Evolutionary conservation across 192 early-diverging fungal genomes (phyloP).

Genomic region (Jimgerdemannia lactiflua): DNA sequence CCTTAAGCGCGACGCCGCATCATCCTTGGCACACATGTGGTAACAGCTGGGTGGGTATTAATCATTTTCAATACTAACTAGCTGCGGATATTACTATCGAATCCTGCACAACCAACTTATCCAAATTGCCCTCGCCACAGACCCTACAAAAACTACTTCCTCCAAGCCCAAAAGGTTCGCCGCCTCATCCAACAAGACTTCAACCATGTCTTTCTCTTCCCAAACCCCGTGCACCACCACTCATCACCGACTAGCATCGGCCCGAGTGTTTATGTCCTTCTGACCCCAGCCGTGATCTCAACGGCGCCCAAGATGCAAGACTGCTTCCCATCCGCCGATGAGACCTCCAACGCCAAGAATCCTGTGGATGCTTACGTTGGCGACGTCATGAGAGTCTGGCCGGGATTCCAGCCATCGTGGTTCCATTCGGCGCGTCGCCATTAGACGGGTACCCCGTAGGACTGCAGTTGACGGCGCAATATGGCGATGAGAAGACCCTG

Average conservation of each 20-base stretch:
- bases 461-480: constrained; percentile 84
- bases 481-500: constrained; percentile 70
- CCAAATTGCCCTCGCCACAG: constrained; percentile 13
- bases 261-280: constrained; percentile 59
- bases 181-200: constrained; percentile 78
- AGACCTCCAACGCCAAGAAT: constrained; percentile 49
- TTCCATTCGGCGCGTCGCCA: too few relatives aligned
- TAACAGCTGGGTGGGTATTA: too few relatives aligned
- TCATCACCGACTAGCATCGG: constrained; percentile 2
- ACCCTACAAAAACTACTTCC: constrained; percentile 50
- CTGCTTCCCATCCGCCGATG: constrained; percentile 1
- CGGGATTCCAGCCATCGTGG: too few relatives aligned
- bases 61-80: too few relatives aligned
- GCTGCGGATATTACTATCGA: too few relatives aligned
- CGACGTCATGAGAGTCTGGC: too few relatives aligned
- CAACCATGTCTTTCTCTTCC: constrained; percentile 62
- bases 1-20: too few relatives aligned
- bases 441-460: constrained; percentile 67
- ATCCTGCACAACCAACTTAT: constrained; percentile 41
- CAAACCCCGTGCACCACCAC: constrained; percentile 49
- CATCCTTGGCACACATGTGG: too few relatives aligned
- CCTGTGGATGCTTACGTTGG: too few relatives aligned
- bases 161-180: constrained; percentile 81
- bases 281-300: constrained; percentile 79
- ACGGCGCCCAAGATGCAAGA: constrained; percentile 60